A percentile compares a stretch with the other conserved stretches of the same genome.
Evolutionary conservation across 768 basidiomycete species (phyloP).

Genomic region (Macrolepiota dolichaula): DNA sequence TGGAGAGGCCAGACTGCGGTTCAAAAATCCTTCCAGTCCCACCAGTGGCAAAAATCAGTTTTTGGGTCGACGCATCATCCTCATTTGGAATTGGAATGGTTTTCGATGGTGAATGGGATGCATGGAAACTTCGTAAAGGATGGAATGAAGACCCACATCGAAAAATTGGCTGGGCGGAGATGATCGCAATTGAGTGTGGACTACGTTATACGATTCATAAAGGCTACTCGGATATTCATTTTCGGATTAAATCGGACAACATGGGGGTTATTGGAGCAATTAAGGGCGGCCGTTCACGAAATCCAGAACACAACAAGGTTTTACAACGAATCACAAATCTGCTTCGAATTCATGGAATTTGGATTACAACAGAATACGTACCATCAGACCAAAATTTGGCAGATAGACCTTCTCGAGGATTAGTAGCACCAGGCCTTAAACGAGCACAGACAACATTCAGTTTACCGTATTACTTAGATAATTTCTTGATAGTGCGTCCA

Average conservation of each 20-base stretch:
- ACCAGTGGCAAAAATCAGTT: conserved; percentile 9
- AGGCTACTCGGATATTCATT: conserved; percentile 16
- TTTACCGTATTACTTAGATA: not conserved
- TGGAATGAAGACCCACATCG: conserved; percentile 16
- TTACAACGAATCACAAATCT: conserved; percentile 11
- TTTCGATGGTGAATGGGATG: conserved; percentile 23
- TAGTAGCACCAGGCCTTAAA: not conserved
- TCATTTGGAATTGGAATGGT: conserved; percentile 37
- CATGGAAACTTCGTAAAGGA: conserved; percentile 16
- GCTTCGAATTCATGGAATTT: conserved; percentile 3
- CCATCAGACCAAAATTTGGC: conserved; percentile 11
- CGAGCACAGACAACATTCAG: not conserved
- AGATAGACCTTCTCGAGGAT: conserved; percentile 12
- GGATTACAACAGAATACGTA: conserved; percentile 4
- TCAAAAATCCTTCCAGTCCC: conserved; percentile 10
- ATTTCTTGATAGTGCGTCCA: not conserved
- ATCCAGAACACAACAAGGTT: conserved; percentile 15
- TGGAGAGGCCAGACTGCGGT: conserved; percentile 10
- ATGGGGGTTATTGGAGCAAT: conserved; percentile 28
- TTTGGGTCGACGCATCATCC: conserved; percentile 36
- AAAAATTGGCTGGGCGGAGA: conserved; percentile 22
- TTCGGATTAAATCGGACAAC: conserved; percentile 31
- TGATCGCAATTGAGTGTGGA: conserved; percentile 16
- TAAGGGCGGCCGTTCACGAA: conserved; percentile 15
- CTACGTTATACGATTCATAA: not conserved